Percentiles rank a stretch among this genome's conserved stretches.
Evolutionary conservation across 139 green algal species (phyloP).

Genomic region (Coccomyxa sp.): DNA sequence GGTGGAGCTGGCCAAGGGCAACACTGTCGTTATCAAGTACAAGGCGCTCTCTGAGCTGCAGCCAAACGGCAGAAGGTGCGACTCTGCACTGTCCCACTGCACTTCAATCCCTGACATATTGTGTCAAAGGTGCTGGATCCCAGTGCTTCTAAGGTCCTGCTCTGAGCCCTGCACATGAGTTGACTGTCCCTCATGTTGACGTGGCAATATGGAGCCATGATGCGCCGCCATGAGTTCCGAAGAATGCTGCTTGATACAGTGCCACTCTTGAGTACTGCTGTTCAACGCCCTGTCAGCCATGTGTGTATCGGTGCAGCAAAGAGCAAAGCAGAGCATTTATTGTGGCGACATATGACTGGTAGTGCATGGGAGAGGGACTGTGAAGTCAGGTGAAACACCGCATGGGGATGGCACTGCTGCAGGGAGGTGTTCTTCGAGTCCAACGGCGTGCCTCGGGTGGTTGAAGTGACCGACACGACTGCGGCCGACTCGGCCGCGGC

Average conservation of each 20-base stretch:
- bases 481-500: conserved; percentile 6
- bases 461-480: conserved; percentile 70
- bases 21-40: conserved; percentile 59
- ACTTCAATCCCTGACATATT: no score
- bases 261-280: no score
- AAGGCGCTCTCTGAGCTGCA: conserved; percentile 79
- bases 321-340: no score
- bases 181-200: not conserved
- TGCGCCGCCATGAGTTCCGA: no score
- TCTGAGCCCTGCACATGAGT: not conserved
- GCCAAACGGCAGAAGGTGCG: conserved; percentile 43
- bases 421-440: conserved; percentile 92
- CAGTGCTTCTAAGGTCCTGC: not conserved
- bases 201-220: no score
- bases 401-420: not conserved
- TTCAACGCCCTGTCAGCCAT: no score
- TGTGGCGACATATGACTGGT: no score
- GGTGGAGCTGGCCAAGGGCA: conserved; percentile 55
- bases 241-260: no score
- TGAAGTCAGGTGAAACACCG: no score
- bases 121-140: not conserved
- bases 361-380: no score
- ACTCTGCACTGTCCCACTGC: not conserved
- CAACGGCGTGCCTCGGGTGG: conserved; percentile 84
- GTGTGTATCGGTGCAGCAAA: no score